Percentiles rank a stretch among this genome's conserved stretches.
These are phyloP conservation scores for Lasiosphaeria miniovina DNA, from an alignment of 495 filamentous ascomycete genomes.

Conservation along the genomic window DNA sequence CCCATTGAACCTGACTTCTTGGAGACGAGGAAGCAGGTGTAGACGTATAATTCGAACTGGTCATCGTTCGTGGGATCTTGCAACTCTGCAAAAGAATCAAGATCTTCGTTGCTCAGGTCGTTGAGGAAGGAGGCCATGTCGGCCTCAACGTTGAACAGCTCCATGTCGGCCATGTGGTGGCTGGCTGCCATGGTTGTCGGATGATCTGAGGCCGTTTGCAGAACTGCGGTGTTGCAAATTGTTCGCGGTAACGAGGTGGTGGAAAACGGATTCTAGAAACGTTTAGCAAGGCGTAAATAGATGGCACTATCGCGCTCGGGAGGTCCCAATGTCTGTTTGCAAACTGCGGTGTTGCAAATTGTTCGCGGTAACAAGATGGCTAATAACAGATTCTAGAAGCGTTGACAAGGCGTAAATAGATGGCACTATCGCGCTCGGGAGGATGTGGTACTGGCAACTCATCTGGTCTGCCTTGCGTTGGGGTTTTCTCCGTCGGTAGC, in stretches of 20 bases:
- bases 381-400: no score
- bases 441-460: no score
- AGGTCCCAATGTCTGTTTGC: no score
- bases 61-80: not conserved
- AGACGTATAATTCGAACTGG: slow-evolving; percentile 1
- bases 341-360: no score
- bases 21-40: slow-evolving; percentile 4
- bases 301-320: no score
- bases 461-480: no score
- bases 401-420: no score
- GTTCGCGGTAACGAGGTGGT: not conserved
- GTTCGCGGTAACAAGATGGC: no score
- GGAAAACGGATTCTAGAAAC: no score
- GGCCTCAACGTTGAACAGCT: slow-evolving; percentile 1
- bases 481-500: no score
- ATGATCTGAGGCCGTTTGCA: not conserved
- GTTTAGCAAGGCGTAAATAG: no score
- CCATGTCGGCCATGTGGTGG: not conserved
- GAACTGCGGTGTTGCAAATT: not conserved
- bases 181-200: not conserved
- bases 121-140: slow-evolving; percentile 3
- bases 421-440: no score
- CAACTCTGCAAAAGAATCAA: slow-evolving; percentile 3
- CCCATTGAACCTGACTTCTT: slow-evolving; percentile 2
- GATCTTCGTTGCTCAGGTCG: slow-evolving; percentile 1